phyloP scores from a whole-genome alignment of 371 early-diverging fungal genomes.

The Mortierella sp. region DNA sequence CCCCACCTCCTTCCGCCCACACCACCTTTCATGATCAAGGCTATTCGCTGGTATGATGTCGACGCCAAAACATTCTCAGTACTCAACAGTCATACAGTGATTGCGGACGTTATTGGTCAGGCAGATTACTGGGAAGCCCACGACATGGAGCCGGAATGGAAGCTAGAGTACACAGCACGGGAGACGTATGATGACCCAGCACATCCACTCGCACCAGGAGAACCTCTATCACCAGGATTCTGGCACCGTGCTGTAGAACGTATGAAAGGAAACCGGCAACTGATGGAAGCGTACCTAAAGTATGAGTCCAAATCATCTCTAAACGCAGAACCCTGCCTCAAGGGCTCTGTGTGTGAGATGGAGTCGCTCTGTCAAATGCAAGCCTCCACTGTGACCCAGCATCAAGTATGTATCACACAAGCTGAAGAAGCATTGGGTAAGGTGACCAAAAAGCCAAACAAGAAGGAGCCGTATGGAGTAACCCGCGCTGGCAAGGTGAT shows the following conservation, averaged over 20 bases:
- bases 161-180: conserved; percentile 39
- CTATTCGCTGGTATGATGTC: conserved; percentile 51
- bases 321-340: conserved; percentile 19
- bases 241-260: conserved; percentile 39
- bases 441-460: conserved; percentile 21
- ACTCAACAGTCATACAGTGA: conserved; percentile 33
- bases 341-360: conserved; percentile 25
- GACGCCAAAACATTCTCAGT: conserved; percentile 50
- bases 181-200: conserved; percentile 23
- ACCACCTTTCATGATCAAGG: conserved; percentile 16
- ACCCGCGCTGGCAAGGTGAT: conserved; percentile 34
- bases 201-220: conserved; percentile 5
- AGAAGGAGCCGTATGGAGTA: conserved; percentile 17
- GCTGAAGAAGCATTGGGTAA: neutral
- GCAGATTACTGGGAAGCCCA: conserved; percentile 37
- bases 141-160: conserved; percentile 44
- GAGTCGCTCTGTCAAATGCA: conserved; percentile 41
- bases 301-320: conserved; percentile 38
- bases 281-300: conserved; percentile 30
- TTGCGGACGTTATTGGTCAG: conserved; percentile 32
- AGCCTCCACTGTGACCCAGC: conserved; percentile 39
- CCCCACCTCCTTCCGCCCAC: no score
- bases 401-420: conserved; percentile 13
- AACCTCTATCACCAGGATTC: conserved; percentile 43
- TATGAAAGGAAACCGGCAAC: conserved; percentile 23